Conservation (phyloP, 805 yeast genomes). For the Pichia pseudocactophila region DNA sequence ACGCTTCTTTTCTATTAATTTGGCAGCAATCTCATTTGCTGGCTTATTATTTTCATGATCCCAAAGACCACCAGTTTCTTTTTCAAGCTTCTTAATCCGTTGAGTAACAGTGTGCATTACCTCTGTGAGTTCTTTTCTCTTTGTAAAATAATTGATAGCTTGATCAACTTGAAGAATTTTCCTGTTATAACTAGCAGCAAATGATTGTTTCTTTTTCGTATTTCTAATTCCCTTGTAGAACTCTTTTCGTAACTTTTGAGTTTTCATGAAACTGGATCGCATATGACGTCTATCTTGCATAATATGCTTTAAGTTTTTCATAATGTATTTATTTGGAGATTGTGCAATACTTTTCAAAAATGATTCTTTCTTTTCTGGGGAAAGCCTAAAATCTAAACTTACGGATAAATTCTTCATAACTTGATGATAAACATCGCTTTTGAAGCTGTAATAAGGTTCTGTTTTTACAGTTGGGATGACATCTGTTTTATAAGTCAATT, state of each 20-base stretch:
- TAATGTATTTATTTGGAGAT: constrained; percentile 11
- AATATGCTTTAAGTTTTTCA: constrained; percentile 11
- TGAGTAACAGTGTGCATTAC: neutral
- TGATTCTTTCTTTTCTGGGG: constrained; percentile 7
- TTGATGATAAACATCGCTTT: constrained; percentile 10
- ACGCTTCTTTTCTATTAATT: neutral
- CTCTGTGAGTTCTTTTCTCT: neutral
- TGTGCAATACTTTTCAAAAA: constrained; percentile 9
- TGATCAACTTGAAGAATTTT: constrained; percentile 1
- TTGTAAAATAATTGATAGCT: neutral
- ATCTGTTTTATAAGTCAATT: constrained; percentile 10
- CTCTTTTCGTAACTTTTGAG: constrained; percentile 2
- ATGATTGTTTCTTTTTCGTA: neutral
- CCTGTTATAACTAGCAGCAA: neutral
- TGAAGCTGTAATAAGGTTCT: constrained; percentile 8
- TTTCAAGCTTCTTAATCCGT: neutral
- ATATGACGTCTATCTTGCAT: constrained; percentile 7
- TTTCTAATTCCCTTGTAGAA: constrained; percentile 5
- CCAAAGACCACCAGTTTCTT: neutral
- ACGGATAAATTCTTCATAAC: constrained; percentile 14
- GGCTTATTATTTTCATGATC: neutral
- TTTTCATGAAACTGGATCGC: constrained; percentile 6
- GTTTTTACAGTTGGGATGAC: constrained; percentile 5
- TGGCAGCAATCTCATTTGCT: neutral
- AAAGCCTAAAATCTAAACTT: constrained; percentile 9